Conservation (phyloP, 192 early-diverging fungal genomes). For the Jimgerdemannia flammicorona region DNA sequence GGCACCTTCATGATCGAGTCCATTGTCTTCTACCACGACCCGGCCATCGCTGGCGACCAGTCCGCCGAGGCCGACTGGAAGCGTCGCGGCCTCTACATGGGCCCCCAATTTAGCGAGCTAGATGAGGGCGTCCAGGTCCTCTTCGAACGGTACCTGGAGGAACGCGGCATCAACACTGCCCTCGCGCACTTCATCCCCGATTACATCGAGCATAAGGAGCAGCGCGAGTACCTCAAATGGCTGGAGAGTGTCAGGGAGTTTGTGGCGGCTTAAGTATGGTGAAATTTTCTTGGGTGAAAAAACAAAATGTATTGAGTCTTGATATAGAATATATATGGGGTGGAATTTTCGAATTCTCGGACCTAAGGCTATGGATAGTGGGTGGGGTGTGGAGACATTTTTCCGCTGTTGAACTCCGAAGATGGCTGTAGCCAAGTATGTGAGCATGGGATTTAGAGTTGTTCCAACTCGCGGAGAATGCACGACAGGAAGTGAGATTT, state of each 20-base stretch:
- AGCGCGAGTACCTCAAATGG: conserved; percentile 90
- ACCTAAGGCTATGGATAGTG: too few species aligned
- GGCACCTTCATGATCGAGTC: conserved; percentile 82
- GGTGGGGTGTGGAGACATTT: too few species aligned
- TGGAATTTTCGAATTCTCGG: too few species aligned
- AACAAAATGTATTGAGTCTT: not conserved
- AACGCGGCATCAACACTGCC: conserved; percentile 83
- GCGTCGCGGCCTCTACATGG: conserved; percentile 81
- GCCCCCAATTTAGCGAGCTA: conserved; percentile 88
- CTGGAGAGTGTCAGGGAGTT: conserved; percentile 76
- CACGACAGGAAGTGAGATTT: too few species aligned
- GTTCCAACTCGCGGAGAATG: too few species aligned
- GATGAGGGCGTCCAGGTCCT: conserved; percentile 75
- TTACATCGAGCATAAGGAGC: conserved; percentile 95
- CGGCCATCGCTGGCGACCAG: conserved; percentile 54
- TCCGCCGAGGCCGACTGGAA: conserved; percentile 86
- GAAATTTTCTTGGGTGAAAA: too few species aligned
- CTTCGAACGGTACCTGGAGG: conserved; percentile 77
- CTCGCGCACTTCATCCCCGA: conserved; percentile 82
- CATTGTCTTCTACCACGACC: conserved; percentile 66
- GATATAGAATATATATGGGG: too few species aligned
- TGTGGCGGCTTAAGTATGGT: conserved; percentile 40
- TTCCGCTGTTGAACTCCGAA: too few species aligned
- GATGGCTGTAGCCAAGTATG: too few species aligned
- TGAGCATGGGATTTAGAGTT: too few species aligned